Evolutionary conservation across 768 basidiomycete genomes (phyloP).

Genomic region (Mycena haematopus): DNA sequence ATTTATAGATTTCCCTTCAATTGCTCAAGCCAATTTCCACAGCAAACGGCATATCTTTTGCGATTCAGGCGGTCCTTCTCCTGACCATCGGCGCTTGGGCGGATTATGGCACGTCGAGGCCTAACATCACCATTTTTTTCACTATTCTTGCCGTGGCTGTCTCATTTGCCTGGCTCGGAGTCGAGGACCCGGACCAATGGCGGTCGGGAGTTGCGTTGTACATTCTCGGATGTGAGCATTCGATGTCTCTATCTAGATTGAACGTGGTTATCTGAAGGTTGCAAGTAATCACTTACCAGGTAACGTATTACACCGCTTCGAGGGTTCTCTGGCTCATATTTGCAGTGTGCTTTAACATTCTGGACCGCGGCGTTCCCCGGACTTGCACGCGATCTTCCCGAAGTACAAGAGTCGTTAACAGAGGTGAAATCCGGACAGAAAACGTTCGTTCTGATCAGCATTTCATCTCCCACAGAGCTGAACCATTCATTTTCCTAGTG

Average conservation of each 20-base stretch:
- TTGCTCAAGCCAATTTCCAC: neutral
- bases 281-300: conserved; percentile 77
- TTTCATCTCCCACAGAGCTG: neutral
- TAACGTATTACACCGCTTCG: conserved; percentile 27
- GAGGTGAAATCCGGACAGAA: conserved; percentile 51
- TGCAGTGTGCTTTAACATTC: conserved; percentile 72
- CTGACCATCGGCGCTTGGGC: conserved; percentile 79
- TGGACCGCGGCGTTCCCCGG: conserved; percentile 88
- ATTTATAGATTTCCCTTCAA: neutral
- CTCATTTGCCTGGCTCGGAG: conserved; percentile 81
- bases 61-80: conserved; percentile 72
- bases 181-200: conserved; percentile 70
- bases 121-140: conserved; percentile 80
- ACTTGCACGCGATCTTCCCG: conserved; percentile 70
- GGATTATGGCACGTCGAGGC: conserved; percentile 73
- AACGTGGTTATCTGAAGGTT: conserved; percentile 11
- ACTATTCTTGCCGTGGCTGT: conserved; percentile 69
- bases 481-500: conserved; percentile 35
- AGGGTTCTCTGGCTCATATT: neutral
- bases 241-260: neutral
- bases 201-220: conserved; percentile 65
- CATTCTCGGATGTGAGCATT: conserved; percentile 62
- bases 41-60: conserved; percentile 79
- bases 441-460: conserved; percentile 42
- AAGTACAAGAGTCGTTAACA: conserved; percentile 60